A percentile compares a stretch with the other conserved stretches of the same genome.
phyloP scores from a whole-genome alignment of 2,329 filamentous ascomycete genomes.

The Aspergillus viridinutans region DNA sequence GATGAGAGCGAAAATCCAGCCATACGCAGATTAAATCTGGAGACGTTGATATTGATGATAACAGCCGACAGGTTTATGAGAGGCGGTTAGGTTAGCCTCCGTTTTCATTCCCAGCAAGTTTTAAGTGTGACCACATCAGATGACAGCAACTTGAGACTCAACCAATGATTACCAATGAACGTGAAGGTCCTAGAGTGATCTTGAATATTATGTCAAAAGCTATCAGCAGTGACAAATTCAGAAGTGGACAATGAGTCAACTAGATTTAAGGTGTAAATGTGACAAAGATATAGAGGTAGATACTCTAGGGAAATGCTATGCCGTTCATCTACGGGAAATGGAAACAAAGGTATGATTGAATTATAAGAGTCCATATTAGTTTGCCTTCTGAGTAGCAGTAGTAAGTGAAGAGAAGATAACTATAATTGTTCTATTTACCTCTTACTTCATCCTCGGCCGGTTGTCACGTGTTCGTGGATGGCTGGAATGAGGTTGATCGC shows the following conservation, averaged over 20 bases:
- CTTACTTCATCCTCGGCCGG: not conserved
- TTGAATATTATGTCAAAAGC: not conserved
- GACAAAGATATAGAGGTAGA: not conserved
- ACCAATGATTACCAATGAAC: not conserved
- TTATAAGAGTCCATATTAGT: not conserved
- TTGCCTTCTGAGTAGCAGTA: not conserved
- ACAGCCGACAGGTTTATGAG: not conserved
- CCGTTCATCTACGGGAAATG: not conserved
- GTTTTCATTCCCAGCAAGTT: slow-evolving; percentile 1
- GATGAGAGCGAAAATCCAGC: not conserved
- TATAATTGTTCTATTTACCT: too few species aligned
- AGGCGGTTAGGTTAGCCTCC: not conserved
- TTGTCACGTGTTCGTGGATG: not conserved
- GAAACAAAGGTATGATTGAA: not conserved
- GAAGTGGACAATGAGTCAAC: not conserved
- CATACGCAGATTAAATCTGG: not conserved
- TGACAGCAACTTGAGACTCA: slow-evolving; percentile 7
- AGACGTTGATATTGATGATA: not conserved
- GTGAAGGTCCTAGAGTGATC: not conserved
- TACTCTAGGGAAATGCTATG: not conserved
- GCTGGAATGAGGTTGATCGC: not conserved
- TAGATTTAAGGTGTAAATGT: too few species aligned
- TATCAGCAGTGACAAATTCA: not conserved
- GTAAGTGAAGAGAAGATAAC: not conserved
- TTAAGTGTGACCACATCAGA: slow-evolving; percentile 21